A percentile compares a stretch with the other conserved stretches of the same genome.
These are phyloP conservation scores for Mucor ambiguus DNA, from an alignment of 371 early-diverging fungal genomes.

Conservation along the genomic window DNA sequence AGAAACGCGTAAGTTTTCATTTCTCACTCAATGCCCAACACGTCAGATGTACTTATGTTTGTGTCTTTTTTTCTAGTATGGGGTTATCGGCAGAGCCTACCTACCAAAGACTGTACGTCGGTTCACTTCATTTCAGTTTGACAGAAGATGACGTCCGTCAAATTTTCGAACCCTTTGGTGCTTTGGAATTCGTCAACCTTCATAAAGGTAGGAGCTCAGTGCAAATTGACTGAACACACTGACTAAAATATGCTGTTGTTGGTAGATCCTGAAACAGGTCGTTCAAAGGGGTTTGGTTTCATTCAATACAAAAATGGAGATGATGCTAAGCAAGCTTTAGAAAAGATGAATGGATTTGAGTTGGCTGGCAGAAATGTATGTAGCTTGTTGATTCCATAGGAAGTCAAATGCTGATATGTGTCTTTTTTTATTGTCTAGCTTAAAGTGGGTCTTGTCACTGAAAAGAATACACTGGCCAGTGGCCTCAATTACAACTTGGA, in stretches of 20 bases:
- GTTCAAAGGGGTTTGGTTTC: constrained; percentile 88
- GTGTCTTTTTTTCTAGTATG: constrained; percentile 17
- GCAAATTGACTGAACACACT: background rate
- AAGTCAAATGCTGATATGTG: background rate
- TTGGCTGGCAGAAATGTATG: constrained; percentile 46
- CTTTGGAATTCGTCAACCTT: constrained; percentile 81
- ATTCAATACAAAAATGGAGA: constrained; percentile 75
- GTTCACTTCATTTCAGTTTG: constrained; percentile 79
- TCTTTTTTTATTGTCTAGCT: constrained; percentile 51
- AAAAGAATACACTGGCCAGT: constrained; percentile 50
- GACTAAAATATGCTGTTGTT: background rate
- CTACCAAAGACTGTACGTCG: constrained; percentile 80
- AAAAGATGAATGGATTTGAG: constrained; percentile 87
- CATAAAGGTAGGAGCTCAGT: constrained; percentile 50
- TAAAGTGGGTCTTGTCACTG: constrained; percentile 81
- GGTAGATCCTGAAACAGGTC: constrained; percentile 77
- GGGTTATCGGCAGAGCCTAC: constrained; percentile 48
- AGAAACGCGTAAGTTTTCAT: constrained; percentile 51
- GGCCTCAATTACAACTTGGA: constrained; percentile 44
- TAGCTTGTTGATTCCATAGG: background rate
- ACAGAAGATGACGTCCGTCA: constrained; percentile 83
- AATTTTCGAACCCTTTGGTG: constrained; percentile 89
- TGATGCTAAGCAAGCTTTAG: constrained; percentile 83
- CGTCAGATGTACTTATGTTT: background rate
- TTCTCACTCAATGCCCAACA: background rate